phyloP scores from a whole-genome alignment of 2,329 filamentous ascomycete genomes.

The Colletotrichum sublineola region DNA sequence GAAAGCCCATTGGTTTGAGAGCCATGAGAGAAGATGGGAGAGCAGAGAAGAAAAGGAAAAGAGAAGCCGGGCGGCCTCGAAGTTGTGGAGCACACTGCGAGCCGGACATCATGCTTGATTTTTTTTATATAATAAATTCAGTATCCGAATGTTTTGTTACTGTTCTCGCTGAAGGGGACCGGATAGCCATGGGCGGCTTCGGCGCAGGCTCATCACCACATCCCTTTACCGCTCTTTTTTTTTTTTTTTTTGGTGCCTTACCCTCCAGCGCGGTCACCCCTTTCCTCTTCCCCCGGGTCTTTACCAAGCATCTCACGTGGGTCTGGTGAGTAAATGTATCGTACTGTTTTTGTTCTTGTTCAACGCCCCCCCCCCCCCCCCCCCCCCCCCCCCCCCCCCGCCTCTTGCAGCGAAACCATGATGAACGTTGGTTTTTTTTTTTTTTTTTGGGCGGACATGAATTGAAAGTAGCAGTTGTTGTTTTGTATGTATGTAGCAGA shows the following conservation, averaged over 20 bases:
- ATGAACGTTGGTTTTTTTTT: neutral
- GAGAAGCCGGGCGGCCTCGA: neutral
- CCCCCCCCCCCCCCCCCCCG: neutral
- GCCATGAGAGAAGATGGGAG: neutral
- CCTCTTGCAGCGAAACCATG: neutral
- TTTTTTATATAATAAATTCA: neutral
- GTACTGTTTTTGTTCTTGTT: neutral
- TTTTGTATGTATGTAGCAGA: neutral
- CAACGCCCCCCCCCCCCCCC: neutral
- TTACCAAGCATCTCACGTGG: conserved; percentile 19
- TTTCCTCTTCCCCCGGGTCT: neutral
- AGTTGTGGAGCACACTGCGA: conserved; percentile 16
- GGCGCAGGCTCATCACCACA: conserved; percentile 2
- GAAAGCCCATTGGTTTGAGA: neutral
- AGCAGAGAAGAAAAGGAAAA: neutral
- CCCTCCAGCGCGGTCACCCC: neutral
- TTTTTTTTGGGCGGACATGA: neutral
- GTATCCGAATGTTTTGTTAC: conserved; percentile 4
- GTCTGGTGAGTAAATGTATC: conserved; percentile 35
- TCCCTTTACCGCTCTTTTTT: neutral
- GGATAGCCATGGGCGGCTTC: conserved; percentile 17
- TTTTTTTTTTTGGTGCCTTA: conserved; percentile 17
- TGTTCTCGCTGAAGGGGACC: conserved; percentile 6
- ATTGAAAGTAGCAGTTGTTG: neutral
- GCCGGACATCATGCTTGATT: conserved; percentile 23